phyloP scores from a whole-genome alignment of 2,329 filamentous ascomycete species.

The Ascochyta rabiei region DNA sequence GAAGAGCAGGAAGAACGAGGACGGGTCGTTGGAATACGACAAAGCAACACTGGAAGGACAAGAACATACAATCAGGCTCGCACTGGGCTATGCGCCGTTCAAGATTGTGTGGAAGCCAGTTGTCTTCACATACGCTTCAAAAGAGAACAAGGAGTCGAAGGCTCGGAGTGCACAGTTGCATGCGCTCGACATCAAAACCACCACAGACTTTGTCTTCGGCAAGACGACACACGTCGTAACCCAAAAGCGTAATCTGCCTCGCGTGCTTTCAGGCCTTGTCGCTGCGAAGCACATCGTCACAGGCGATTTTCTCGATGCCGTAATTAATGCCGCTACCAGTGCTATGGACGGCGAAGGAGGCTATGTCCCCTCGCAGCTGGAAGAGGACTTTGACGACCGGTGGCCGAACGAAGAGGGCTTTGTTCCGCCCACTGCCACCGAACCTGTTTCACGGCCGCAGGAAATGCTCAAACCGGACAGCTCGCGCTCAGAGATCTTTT shows the following conservation, averaged over 20 bases:
- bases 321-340: slow-evolving; percentile 65
- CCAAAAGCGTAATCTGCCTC: slow-evolving; percentile 87
- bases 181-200: slow-evolving; percentile 85
- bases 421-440: slow-evolving; percentile 75
- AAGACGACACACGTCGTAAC: slow-evolving; percentile 87
- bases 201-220: slow-evolving; percentile 71
- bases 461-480: slow-evolving; percentile 75
- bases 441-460: slow-evolving; percentile 71
- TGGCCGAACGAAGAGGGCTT: slow-evolving; percentile 79
- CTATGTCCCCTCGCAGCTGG: slow-evolving; percentile 65
- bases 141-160: slow-evolving; percentile 62
- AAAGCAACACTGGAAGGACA: slow-evolving; percentile 33
- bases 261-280: slow-evolving; percentile 84
- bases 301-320: slow-evolving; percentile 72
- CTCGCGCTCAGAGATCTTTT: slow-evolving; percentile 73
- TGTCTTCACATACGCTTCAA: slow-evolving; percentile 81
- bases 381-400: slow-evolving; percentile 75
- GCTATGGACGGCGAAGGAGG: slow-evolving; percentile 47
- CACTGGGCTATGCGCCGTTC: slow-evolving; percentile 69
- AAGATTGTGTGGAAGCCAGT: slow-evolving; percentile 79
- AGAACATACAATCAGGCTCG: slow-evolving; percentile 72
- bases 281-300: slow-evolving; percentile 80
- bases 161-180: slow-evolving; percentile 69
- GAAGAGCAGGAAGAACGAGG: slow-evolving; percentile 61
- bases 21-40: slow-evolving; percentile 34